phyloP scores from a whole-genome alignment of 805 yeast species.

The Cephaloascus albidus region DNA sequence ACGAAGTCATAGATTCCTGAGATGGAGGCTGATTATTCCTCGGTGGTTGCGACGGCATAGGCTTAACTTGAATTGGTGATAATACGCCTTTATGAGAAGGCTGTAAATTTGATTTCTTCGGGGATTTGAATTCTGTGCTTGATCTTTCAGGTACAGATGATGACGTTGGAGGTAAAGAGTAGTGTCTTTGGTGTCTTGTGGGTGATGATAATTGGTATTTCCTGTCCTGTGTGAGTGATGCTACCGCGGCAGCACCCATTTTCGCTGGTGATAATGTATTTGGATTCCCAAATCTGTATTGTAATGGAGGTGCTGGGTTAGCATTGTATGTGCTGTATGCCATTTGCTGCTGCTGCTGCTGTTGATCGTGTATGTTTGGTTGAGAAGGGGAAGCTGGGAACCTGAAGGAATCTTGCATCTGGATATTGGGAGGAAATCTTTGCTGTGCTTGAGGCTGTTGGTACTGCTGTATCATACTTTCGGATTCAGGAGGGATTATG shows the following conservation, averaged over 20 bases:
- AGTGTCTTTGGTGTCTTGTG: slow-evolving; percentile 1
- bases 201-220: slow-evolving; percentile 5
- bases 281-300: slow-evolving; percentile 18
- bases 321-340: slow-evolving; percentile 15
- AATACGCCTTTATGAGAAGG: slow-evolving; percentile 17
- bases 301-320: slow-evolving; percentile 21
- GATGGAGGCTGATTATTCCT: slow-evolving; percentile 24
- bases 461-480: slow-evolving; percentile 5
- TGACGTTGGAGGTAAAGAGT: neutral
- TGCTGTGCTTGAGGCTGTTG: slow-evolving; percentile 4
- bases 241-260: slow-evolving; percentile 66
- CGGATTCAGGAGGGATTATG: slow-evolving; percentile 7
- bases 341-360: slow-evolving; percentile 4
- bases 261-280: slow-evolving; percentile 60
- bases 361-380: slow-evolving; percentile 5
- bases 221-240: slow-evolving; percentile 22
- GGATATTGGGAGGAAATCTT: slow-evolving; percentile 4
- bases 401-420: neutral
- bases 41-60: slow-evolving; percentile 30
- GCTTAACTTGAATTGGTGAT: slow-evolving; percentile 29
- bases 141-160: slow-evolving; percentile 2
- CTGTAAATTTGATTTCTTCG: slow-evolving; percentile 1
- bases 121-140: slow-evolving; percentile 2
- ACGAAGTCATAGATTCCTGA: slow-evolving; percentile 34
- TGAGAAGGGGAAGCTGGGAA: slow-evolving; percentile 1